These are phyloP conservation scores for Arabidopsis thaliana DNA, from an alignment of 345 rosid genomes.

Conservation along the genomic window TAIR10.1 NC_003070.9:24496501-24497000, in stretches of 20 bases:
- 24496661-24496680: not conserved
- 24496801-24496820: not conserved
- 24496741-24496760: not conserved
- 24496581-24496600: not conserved
- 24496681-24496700: not conserved
- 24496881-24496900: conserved; percentile 5
- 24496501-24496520: not conserved
- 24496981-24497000: not conserved
- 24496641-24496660: not conserved
- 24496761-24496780: not conserved
- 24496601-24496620: not conserved
- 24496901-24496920: conserved; percentile 12
- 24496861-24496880: not conserved
- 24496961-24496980: not conserved
- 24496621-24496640: not conserved
- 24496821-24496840: conserved; percentile 5
- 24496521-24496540: not conserved
- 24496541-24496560: not conserved
- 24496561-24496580: not conserved
- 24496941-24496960: not conserved
- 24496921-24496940: not conserved
- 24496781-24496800: too few relatives aligned
- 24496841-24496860: not conserved
- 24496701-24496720: not conserved
- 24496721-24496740: not conserved